A percentile compares a stretch with the other conserved stretches of the same genome.
Conservation (phyloP, 257 asterid species). For the Sherardia arvensis region DNA sequence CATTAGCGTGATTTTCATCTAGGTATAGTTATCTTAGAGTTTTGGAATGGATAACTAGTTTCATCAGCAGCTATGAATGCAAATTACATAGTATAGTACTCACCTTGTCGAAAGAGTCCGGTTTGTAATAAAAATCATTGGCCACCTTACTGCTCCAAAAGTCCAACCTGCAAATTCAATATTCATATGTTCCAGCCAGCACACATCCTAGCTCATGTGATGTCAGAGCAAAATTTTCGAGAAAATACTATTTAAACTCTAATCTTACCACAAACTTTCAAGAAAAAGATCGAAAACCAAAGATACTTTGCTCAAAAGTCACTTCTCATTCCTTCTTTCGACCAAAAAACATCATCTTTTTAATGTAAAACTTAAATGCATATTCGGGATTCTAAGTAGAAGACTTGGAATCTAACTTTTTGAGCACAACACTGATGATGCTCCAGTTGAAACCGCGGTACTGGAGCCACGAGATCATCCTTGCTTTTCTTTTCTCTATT, state of each 20-base stretch:
- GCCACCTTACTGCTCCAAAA: neutral
- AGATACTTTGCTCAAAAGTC: slow-evolving; percentile 3
- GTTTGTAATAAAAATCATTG: slow-evolving; percentile 21
- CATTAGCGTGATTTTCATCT: slow-evolving; percentile 15
- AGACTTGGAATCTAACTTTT: slow-evolving; percentile 44
- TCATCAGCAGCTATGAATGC: neutral
- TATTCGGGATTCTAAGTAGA: slow-evolving; percentile 27
- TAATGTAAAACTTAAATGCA: neutral
- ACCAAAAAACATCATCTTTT: neutral
- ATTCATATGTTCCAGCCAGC: slow-evolving; percentile 21
- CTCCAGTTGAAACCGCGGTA: slow-evolving; percentile 87
- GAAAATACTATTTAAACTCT: slow-evolving; percentile 8
- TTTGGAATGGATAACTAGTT: slow-evolving; percentile 7
- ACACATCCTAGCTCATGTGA: slow-evolving; percentile 15
- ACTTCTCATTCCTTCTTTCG: neutral
- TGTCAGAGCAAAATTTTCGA: slow-evolving; percentile 12
- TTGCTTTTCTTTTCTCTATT: slow-evolving; percentile 53
- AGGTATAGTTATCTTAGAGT: slow-evolving; percentile 28
- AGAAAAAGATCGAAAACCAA: neutral
- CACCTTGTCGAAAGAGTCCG: neutral
- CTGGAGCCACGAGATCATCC: slow-evolving; percentile 83
- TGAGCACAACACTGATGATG: slow-evolving; percentile 34
- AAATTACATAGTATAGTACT: neutral
- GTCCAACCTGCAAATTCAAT: neutral
- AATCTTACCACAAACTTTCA: neutral